These are phyloP conservation scores for Aspergillus taichungensis DNA, from an alignment of 495 filamentous ascomycete genomes.

Conservation along the genomic window DNA sequence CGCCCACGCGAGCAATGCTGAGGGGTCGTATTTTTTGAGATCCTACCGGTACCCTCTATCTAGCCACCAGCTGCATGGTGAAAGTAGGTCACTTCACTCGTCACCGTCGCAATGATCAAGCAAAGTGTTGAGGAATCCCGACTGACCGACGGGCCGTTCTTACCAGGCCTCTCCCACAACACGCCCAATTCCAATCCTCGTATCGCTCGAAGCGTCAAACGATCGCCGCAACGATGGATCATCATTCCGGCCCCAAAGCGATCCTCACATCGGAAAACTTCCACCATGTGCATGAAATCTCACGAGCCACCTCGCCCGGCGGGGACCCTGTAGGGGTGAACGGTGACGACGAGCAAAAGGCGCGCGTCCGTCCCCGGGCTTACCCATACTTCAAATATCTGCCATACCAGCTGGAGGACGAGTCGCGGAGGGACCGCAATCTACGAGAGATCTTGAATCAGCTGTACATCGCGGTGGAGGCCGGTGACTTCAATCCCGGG, in stretches of 20 bases:
- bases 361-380: constrained; percentile 76
- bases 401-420: constrained; percentile 77
- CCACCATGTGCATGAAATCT: constrained; percentile 43
- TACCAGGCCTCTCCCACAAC: constrained; percentile 25
- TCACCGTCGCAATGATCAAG: constrained; percentile 7
- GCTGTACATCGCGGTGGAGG: constrained; percentile 81
- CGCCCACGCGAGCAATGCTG: constrained; percentile 25
- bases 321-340: constrained; percentile 47
- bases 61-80: constrained; percentile 16
- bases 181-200: constrained; percentile 15
- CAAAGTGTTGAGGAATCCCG: no score
- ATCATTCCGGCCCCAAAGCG: constrained; percentile 27
- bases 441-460: constrained; percentile 81
- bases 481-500: constrained; percentile 88
- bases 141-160: neutral
- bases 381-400: constrained; percentile 86
- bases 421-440: constrained; percentile 59
- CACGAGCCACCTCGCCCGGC: constrained; percentile 59
- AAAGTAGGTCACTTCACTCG: constrained; percentile 8
- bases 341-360: constrained; percentile 44
- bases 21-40: constrained; percentile 21
- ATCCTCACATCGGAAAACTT: constrained; percentile 41
- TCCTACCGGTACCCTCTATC: constrained; percentile 13
- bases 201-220: constrained; percentile 9
- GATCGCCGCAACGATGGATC: constrained; percentile 30